Evolutionary conservation across 2,329 filamentous ascomycete species (phyloP).

Genomic region (Akanthomyces dipterigenus): DNA sequence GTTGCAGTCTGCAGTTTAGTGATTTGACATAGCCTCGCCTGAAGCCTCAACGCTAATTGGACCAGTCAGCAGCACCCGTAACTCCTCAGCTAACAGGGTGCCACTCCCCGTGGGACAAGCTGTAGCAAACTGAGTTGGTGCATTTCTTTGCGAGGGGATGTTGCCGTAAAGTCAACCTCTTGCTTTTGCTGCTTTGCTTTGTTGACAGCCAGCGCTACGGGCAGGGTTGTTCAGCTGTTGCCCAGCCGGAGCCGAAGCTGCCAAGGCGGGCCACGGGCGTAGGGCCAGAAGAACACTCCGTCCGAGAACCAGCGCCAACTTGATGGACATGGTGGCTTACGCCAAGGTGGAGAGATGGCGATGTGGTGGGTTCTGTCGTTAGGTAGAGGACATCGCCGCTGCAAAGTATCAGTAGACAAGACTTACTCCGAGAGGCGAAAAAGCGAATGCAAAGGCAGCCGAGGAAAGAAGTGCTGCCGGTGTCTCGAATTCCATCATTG

Average conservation of each 20-base stretch:
- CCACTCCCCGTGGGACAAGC: background rate
- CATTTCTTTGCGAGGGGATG: background rate
- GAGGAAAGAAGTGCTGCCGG: background rate
- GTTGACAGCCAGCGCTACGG: background rate
- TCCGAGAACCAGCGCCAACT: background rate
- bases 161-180: background rate
- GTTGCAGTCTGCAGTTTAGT: background rate
- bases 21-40: background rate
- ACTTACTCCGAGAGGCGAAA: background rate
- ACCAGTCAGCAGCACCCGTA: background rate
- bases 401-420: background rate
- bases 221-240: background rate
- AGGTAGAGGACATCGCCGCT: background rate
- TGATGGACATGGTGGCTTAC: background rate
- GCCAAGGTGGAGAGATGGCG: slow-evolving; percentile 5
- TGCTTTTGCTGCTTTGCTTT: background rate
- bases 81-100: background rate
- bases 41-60: background rate
- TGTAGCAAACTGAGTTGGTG: background rate
- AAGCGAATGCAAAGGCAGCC: background rate
- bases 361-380: background rate
- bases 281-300: background rate
- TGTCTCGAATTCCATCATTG: background rate
- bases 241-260: background rate
- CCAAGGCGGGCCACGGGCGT: background rate